Evolutionary conservation across 2,329 filamentous ascomycete species (phyloP).

Genomic region (Colletotrichum tofieldiae): DNA sequence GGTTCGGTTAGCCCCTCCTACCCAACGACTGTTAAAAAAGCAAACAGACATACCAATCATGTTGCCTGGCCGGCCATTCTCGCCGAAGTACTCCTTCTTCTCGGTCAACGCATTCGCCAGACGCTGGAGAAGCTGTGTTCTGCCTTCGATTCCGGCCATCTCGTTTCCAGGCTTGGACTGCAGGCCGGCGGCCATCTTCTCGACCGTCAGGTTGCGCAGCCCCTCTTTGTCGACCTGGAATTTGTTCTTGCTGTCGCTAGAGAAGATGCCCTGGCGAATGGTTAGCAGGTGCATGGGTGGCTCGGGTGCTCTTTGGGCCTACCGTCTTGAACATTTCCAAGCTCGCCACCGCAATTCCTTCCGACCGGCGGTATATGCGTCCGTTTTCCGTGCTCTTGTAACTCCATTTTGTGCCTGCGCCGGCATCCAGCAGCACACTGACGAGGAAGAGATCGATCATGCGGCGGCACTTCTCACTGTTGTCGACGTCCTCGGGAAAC

Average conservation of each 20-base stretch:
- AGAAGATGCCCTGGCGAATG: constrained; percentile 79
- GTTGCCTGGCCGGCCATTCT: constrained; percentile 88
- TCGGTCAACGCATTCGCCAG: constrained; percentile 81
- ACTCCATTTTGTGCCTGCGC: constrained; percentile 90
- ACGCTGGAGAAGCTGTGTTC: constrained; percentile 83
- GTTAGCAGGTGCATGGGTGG: not conserved
- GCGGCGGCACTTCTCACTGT: constrained; percentile 80
- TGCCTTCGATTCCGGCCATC: constrained; percentile 87
- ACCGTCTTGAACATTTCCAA: constrained; percentile 93
- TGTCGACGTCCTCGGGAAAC: constrained; percentile 79
- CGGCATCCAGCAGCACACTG: constrained; percentile 88
- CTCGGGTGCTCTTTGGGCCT: constrained; percentile 44
- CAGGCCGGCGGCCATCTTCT: constrained; percentile 83
- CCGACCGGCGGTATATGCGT: constrained; percentile 85
- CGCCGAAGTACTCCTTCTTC: constrained; percentile 88
- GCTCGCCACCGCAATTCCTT: constrained; percentile 84
- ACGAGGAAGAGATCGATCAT: constrained; percentile 84
- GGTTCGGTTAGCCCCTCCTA: constrained; percentile 43
- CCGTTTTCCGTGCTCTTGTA: constrained; percentile 95
- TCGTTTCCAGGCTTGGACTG: constrained; percentile 87
- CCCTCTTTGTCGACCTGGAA: constrained; percentile 92
- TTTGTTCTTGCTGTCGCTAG: constrained; percentile 84
- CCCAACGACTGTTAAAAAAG: not conserved
- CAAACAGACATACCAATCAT: constrained; percentile 80
- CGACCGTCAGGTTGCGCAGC: constrained; percentile 80